These are phyloP conservation scores for Xylaria longipes DNA, from an alignment of 495 filamentous ascomycete species.

Conservation along the genomic window DNA sequence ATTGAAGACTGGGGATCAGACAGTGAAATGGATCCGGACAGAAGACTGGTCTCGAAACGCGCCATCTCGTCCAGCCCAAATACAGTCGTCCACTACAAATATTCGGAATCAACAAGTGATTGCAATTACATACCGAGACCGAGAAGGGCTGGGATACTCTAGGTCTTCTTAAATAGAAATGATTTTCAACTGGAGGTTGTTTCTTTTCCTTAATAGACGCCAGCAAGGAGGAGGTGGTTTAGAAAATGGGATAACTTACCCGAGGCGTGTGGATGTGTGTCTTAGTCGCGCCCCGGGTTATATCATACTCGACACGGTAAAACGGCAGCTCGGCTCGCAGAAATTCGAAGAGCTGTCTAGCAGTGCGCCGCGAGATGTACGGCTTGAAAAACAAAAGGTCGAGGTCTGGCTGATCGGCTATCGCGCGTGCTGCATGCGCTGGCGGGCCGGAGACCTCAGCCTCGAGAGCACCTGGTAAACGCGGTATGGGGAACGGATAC, in stretches of 20 bases:
- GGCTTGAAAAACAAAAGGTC: conserved; percentile 74
- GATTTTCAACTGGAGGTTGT: background rate
- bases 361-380: conserved; percentile 56
- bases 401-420: conserved; percentile 68
- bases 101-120: background rate
- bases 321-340: conserved; percentile 69
- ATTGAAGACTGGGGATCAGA: background rate
- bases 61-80: conserved; percentile 72
- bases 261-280: conserved; percentile 68
- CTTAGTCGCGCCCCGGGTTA: conserved; percentile 63
- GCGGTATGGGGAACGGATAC: conserved; percentile 68
- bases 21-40: background rate
- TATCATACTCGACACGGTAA: conserved; percentile 74
- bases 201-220: background rate
- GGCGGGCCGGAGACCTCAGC: conserved; percentile 40
- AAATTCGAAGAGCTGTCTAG: conserved; percentile 67
- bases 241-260: background rate
- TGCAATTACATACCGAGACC: background rate
- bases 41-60: conserved; percentile 40
- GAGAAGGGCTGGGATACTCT: background rate
- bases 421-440: conserved; percentile 44
- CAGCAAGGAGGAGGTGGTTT: background rate
- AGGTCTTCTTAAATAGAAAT: background rate
- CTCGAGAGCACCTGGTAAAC: conserved; percentile 52
- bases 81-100: conserved; percentile 60